A percentile compares a stretch with the other conserved stretches of the same genome.
These are phyloP conservation scores for Naganishia liquefaciens DNA, from an alignment of 1,284 basidiomycete genomes.

Conservation along the genomic window DNA sequence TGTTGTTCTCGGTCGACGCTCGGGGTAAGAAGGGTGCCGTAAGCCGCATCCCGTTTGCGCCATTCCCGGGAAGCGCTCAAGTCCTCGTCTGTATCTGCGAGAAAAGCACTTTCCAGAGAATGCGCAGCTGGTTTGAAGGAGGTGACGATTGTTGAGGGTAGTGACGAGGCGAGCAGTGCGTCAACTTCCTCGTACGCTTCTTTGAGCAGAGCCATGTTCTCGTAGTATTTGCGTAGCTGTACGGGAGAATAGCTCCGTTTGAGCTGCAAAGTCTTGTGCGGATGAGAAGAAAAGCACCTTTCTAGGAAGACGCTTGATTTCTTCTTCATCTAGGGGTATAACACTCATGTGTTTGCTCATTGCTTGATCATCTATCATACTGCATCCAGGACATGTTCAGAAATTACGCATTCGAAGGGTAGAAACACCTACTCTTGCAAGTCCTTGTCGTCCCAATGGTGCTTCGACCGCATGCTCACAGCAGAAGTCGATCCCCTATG, in stretches of 20 bases:
- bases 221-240: slow-evolving; percentile 49
- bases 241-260: neutral
- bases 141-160: slow-evolving; percentile 47
- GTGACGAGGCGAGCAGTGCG: slow-evolving; percentile 46
- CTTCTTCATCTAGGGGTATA: slow-evolving; percentile 42
- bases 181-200: slow-evolving; percentile 53
- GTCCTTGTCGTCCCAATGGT: slow-evolving; percentile 28
- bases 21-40: neutral
- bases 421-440: slow-evolving; percentile 16
- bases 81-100: slow-evolving; percentile 4
- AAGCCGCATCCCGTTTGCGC: neutral
- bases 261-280: neutral
- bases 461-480: slow-evolving; percentile 13
- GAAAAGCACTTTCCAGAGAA: neutral
- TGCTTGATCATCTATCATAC: slow-evolving; percentile 43
- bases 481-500: slow-evolving; percentile 1
- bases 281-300: slow-evolving; percentile 40
- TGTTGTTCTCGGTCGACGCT: neutral
- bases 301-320: slow-evolving; percentile 44
- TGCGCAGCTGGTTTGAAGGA: slow-evolving; percentile 39
- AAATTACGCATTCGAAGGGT: neutral
- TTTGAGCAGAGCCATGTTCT: slow-evolving; percentile 43
- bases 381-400: slow-evolving; percentile 17
- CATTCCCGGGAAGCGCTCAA: neutral
- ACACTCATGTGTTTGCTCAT: slow-evolving; percentile 43